phyloP scores from a whole-genome alignment of 345 rosid species.

The Rubroshorea leprosula region DNA sequence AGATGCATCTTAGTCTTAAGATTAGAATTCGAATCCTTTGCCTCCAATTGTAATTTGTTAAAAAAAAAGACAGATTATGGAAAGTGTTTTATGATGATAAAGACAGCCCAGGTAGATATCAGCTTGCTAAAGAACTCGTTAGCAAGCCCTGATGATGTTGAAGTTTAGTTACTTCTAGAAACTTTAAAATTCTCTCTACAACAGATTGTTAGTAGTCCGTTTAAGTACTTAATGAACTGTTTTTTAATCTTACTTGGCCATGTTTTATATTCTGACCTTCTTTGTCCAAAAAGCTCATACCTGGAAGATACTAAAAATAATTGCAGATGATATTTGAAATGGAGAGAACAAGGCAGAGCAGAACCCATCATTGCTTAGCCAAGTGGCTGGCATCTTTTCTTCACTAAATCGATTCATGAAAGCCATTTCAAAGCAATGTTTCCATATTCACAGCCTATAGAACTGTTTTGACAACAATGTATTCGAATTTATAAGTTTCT shows the following conservation, averaged over 20 bases:
- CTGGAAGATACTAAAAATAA: neutral
- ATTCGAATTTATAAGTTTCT: no score
- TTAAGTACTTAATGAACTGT: no score
- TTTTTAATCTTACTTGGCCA: no score
- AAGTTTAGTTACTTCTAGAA: slow-evolving; percentile 40
- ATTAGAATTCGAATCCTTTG: no score
- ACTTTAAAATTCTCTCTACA: neutral
- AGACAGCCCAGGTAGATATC: slow-evolving; percentile 67
- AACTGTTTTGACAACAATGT: neutral
- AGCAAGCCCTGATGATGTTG: slow-evolving; percentile 87
- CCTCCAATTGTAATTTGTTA: no score
- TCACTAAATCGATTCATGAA: slow-evolving; percentile 79
- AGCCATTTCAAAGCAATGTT: slow-evolving; percentile 54
- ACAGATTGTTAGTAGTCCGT: no score
- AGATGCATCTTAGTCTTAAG: no score
- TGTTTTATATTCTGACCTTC: no score
- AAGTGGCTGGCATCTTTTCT: slow-evolving; percentile 78
- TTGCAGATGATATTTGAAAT: slow-evolving; percentile 57
- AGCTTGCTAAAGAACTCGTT: slow-evolving; percentile 77
- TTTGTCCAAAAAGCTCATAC: neutral
- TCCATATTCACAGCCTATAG: neutral
- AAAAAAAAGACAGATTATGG: no score
- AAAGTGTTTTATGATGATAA: slow-evolving; percentile 87
- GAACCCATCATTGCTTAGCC: slow-evolving; percentile 60
- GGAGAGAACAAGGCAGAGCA: slow-evolving; percentile 50